These are phyloP conservation scores for Blepharisma undulans DNA, from an alignment of 169 alveolate species.

Conservation along the genomic window DNA sequence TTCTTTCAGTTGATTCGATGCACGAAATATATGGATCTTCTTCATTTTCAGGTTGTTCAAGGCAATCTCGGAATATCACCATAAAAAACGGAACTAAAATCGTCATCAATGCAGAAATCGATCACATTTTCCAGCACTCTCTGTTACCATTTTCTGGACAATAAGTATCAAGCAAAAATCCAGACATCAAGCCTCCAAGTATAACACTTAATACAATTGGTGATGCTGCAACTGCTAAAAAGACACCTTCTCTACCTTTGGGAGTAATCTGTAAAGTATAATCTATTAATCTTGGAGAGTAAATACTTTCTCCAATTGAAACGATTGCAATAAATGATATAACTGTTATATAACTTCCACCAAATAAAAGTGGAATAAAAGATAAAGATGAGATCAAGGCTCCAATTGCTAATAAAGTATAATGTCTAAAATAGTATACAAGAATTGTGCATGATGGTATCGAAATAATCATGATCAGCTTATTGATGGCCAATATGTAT, in stretches of 20 bases:
- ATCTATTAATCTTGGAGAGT: slow-evolving; percentile 55
- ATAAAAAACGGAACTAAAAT: slow-evolving; percentile 4
- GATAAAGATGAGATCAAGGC: slow-evolving; percentile 48
- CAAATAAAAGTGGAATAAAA: slow-evolving; percentile 43
- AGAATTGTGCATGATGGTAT: slow-evolving; percentile 30
- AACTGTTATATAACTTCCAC: slow-evolving; percentile 40
- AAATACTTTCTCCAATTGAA: slow-evolving; percentile 58
- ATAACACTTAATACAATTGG: slow-evolving; percentile 14
- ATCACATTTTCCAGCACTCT: slow-evolving; percentile 43
- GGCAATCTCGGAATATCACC: neutral
- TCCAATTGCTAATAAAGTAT: slow-evolving; percentile 44
- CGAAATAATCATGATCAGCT: slow-evolving; percentile 41
- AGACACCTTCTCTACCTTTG: slow-evolving; percentile 58
- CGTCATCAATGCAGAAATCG: neutral
- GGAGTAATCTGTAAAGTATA: slow-evolving; percentile 36
- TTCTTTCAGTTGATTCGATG: neutral
- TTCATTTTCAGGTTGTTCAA: slow-evolving; percentile 2
- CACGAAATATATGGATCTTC: neutral
- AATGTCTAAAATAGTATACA: slow-evolving; percentile 21
- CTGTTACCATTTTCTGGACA: slow-evolving; percentile 45
- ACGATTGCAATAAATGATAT: slow-evolving; percentile 39
- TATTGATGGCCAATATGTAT: slow-evolving; percentile 39
- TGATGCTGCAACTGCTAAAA: slow-evolving; percentile 44
- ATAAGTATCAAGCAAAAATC: slow-evolving; percentile 32
- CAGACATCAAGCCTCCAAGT: slow-evolving; percentile 36